Evolutionary conservation across 1,139 yeast species (phyloP).

Genomic region (Saccharomyces pastorianus): DNA sequence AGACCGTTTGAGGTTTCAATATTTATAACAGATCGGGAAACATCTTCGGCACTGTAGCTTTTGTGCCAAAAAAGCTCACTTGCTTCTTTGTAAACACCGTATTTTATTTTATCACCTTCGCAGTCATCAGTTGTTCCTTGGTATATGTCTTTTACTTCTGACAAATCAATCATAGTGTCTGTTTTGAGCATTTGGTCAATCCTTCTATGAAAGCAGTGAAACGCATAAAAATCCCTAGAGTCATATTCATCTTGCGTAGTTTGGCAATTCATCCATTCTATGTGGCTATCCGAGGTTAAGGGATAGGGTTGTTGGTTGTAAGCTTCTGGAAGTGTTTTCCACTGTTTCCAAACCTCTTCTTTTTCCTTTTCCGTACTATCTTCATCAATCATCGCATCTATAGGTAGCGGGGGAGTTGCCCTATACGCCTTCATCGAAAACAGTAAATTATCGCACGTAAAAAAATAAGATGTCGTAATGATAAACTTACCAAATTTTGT

Average conservation of each 20-base stretch:
- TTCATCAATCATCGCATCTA: slow-evolving; percentile 28
- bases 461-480: slow-evolving; percentile 53
- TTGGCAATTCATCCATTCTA: slow-evolving; percentile 50
- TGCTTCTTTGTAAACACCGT: slow-evolving; percentile 31
- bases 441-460: slow-evolving; percentile 52
- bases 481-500: slow-evolving; percentile 39
- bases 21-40: slow-evolving; percentile 15
- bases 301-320: slow-evolving; percentile 48
- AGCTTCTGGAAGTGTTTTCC: slow-evolving; percentile 31
- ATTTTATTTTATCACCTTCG: slow-evolving; percentile 10
- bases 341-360: slow-evolving; percentile 16
- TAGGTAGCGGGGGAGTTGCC: slow-evolving; percentile 56
- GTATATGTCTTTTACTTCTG: slow-evolving; percentile 34
- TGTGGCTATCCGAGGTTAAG: slow-evolving; percentile 41
- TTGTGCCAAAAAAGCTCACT: slow-evolving; percentile 40
- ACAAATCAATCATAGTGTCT: slow-evolving; percentile 53
- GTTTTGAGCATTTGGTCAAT: slow-evolving; percentile 50
- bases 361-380: slow-evolving; percentile 23
- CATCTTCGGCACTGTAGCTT: slow-evolving; percentile 8
- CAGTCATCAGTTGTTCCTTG: slow-evolving; percentile 31
- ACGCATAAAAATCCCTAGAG: slow-evolving; percentile 46
- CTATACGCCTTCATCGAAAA: slow-evolving; percentile 49
- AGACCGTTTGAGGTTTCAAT: slow-evolving; percentile 39
- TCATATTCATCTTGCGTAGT: slow-evolving; percentile 37
- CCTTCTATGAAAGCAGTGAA: slow-evolving; percentile 57